Conservation (phyloP, 1,284 basidiomycete species). For the Cryptococcus neoformans region DNA sequence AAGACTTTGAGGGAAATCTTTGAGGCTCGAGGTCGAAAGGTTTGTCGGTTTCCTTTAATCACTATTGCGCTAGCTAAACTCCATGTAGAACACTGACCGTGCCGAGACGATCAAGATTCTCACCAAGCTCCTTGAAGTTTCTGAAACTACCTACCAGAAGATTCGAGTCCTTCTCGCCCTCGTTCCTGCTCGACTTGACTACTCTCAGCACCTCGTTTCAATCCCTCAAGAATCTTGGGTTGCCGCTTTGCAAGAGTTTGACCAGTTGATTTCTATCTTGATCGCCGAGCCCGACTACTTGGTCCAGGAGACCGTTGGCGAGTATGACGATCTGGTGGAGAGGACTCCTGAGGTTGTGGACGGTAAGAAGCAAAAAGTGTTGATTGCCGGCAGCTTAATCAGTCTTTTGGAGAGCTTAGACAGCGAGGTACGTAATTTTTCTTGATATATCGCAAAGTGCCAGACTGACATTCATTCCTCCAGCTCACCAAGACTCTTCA, state of each 20-base stretch:
- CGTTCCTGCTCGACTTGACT: constrained; percentile 95
- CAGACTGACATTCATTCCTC: neutral
- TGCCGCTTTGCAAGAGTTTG: constrained; percentile 80
- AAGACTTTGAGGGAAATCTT: constrained; percentile 89
- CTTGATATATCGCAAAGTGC: neutral
- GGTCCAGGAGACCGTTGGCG: constrained; percentile 76
- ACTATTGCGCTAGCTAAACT: neutral
- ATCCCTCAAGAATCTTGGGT: constrained; percentile 95
- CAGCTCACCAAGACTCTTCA: constrained; percentile 92
- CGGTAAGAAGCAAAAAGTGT: constrained; percentile 44
- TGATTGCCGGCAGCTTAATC: constrained; percentile 84
- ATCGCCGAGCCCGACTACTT: constrained; percentile 66
- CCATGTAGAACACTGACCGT: constrained; percentile 84
- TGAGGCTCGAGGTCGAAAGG: constrained; percentile 96
- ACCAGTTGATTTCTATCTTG: constrained; percentile 78
- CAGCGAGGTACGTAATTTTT: constrained; percentile 61
- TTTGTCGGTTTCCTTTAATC: constrained; percentile 40
- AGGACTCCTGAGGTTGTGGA: constrained; percentile 61
- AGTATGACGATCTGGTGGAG: constrained; percentile 91
- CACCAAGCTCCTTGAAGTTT: constrained; percentile 81
- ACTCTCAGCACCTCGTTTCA: constrained; percentile 58
- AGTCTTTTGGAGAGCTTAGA: constrained; percentile 95
- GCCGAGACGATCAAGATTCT: constrained; percentile 90
- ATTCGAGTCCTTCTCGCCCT: constrained; percentile 93
- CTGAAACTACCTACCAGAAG: constrained; percentile 81